A percentile compares a stretch with the other conserved stretches of the same genome.
Conservation (phyloP, 345 rosid genomes). For the Populus deltoides region DNA sequence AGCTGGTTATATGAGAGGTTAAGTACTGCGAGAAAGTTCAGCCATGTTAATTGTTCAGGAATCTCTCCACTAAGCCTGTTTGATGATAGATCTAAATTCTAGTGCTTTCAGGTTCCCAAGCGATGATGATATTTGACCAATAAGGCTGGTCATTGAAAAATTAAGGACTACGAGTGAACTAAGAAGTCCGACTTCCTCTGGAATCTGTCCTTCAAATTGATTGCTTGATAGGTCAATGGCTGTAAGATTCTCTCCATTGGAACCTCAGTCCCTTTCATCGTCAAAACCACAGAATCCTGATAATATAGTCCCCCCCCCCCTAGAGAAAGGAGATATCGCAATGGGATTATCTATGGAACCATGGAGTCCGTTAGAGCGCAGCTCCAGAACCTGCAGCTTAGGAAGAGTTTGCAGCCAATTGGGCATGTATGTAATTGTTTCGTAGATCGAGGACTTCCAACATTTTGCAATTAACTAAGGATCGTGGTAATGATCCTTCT, state of each 20-base stretch:
- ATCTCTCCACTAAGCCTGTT: conserved; percentile 12
- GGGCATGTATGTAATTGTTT: conserved; percentile 23
- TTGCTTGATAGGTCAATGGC: conserved; percentile 25
- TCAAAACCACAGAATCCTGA: conserved; percentile 7
- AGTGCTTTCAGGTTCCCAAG: background rate
- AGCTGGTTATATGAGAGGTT: conserved; percentile 23
- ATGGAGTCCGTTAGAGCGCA: conserved; percentile 16
- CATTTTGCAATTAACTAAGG: conserved; percentile 13
- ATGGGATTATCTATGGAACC: conserved; percentile 5
- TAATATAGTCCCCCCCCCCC: conserved; percentile 4
- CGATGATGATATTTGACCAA: conserved; percentile 10
- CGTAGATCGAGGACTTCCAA: conserved; percentile 20
- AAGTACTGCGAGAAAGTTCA: background rate
- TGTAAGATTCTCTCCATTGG: conserved; percentile 20
- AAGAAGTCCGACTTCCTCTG: conserved; percentile 5
- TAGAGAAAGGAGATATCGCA: background rate
- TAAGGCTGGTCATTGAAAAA: conserved; percentile 9
- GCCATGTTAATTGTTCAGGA: background rate
- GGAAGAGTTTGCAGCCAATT: conserved; percentile 23
- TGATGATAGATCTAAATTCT: conserved; percentile 25
- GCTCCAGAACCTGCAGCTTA: background rate
- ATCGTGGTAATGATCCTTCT: conserved; percentile 24
- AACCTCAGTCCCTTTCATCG: background rate
- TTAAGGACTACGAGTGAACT: conserved; percentile 9
- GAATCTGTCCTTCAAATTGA: conserved; percentile 13